Base-by-base conservation (phyloP, 1,139 yeast species). In the Taphrina populina region DNA sequence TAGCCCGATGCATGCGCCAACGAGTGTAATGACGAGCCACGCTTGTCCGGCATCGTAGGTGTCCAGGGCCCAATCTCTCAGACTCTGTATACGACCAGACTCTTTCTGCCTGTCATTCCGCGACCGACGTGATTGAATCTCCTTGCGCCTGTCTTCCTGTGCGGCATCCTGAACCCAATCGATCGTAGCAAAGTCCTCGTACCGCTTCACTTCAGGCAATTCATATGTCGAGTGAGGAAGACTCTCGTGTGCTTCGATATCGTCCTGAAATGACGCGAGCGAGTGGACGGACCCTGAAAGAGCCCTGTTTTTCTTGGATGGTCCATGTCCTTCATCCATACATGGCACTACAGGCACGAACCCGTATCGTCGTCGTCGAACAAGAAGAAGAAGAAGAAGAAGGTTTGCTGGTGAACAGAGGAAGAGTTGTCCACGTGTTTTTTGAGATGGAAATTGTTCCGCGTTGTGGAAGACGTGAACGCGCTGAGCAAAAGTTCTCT, bases 121-220 rank as follows among this genome's bases (percentile, higher is more conserved):
- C 37, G 10, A 61, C 57, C 35, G 62, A 51, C 49, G 58, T 59
- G 36, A 57, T 57, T 33, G 58, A 65, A 62, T 34, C 17, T 35
- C 67, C 65, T 53, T 69, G 64, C 73, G 58, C 65, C 63, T 52
- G 63, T 65, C 64, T 61, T 81, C 88, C 17, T 72, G 70, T 21
- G 80, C 71, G 26, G 81, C 82, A 65, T 90, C 97, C 54, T 82
- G 82, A 11, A 87, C 80, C 95, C 96, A 88, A 69, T 92, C 97
- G 36, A 68, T 66, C 13, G 71, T 69, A 4, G 67, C 61, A 58
- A 69, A 69, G 59, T 69, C 72, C 23, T 69, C 69, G 56, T 69
- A 69, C 39, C 71, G 59, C 32, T 64, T 61, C 49, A 66, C 66
- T 56, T 68, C 70, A 19, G 62, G 60, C 24, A 66, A 62, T 40